Conservation (phyloP, 2,329 filamentous ascomycete species). For the Zymoseptoria brevis region DNA sequence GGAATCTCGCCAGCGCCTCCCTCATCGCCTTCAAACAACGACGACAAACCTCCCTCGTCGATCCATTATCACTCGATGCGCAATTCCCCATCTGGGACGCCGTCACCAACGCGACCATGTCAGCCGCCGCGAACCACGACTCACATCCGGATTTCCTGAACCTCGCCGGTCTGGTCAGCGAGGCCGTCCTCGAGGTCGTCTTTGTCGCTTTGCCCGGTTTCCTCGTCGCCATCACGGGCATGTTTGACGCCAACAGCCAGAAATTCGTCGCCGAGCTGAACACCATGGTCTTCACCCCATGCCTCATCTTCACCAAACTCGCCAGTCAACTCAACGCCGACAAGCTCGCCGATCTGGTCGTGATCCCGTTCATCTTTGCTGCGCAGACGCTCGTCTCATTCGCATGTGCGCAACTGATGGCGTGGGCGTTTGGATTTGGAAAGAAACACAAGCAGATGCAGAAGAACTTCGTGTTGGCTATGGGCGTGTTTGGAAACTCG, state of each 20-base stretch:
- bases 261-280: conserved; percentile 97
- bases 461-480: conserved; percentile 90
- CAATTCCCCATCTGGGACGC: conserved; percentile 25
- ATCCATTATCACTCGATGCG: conserved; percentile 21
- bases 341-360: conserved; percentile 79
- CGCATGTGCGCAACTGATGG: conserved; percentile 60
- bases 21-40: conserved; percentile 34
- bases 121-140: conserved; percentile 16
- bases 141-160: conserved; percentile 56
- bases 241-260: conserved; percentile 92
- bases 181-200: conserved; percentile 89
- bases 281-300: conserved; percentile 92
- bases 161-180: conserved; percentile 77
- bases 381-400: conserved; percentile 85
- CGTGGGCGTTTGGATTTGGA: conserved; percentile 65
- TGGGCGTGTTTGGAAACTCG: conserved; percentile 97
- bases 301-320: conserved; percentile 93
- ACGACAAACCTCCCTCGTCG: conserved; percentile 22
- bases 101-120: conserved; percentile 25
- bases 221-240: conserved; percentile 78
- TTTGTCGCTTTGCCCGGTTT: conserved; percentile 93
- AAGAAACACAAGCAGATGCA: conserved; percentile 53
- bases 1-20: conserved; percentile 23
- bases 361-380: conserved; percentile 92
- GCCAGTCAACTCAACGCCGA: conserved; percentile 88